Conservation (phyloP, 306 rosid species). For the Cucurbita maxima region DNA sequence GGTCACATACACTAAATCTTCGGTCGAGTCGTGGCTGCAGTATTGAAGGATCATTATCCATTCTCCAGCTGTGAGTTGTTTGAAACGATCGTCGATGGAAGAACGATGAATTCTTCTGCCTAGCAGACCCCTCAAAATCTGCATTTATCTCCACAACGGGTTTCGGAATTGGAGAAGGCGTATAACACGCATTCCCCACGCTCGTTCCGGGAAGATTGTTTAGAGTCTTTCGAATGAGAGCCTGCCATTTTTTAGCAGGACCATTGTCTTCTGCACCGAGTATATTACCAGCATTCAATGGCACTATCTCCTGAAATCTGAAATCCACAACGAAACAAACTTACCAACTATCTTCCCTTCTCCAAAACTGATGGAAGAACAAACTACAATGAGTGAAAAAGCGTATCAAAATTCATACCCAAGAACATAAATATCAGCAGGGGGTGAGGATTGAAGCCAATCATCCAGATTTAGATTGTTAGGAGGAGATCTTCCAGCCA, state of each 20-base stretch:
- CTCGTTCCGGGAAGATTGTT: constrained; percentile 92
- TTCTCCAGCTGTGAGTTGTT: constrained; percentile 75
- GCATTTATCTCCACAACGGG: constrained; percentile 81
- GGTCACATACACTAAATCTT: constrained; percentile 87
- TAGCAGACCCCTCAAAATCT: constrained; percentile 87
- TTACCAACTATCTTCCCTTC: neutral
- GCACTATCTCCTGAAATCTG: constrained; percentile 99
- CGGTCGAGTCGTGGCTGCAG: constrained; percentile 72
- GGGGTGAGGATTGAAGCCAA: constrained; percentile 91
- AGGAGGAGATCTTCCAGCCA: constrained; percentile 96
- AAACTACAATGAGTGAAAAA: neutral
- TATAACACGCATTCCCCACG: constrained; percentile 57
- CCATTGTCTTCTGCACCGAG: constrained; percentile 98
- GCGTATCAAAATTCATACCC: constrained; percentile 48
- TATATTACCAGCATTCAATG: constrained; percentile 93
- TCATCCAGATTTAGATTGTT: constrained; percentile 71
- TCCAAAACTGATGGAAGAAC: neutral
- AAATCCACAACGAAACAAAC: constrained; percentile 13
- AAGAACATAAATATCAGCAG: constrained; percentile 96
- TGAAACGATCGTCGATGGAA: constrained; percentile 90
- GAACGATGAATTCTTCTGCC: constrained; percentile 92
- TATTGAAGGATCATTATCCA: constrained; percentile 69
- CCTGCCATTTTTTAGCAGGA: constrained; percentile 96
- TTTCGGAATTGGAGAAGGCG: constrained; percentile 90
- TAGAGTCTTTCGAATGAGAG: constrained; percentile 78